phyloP scores from a whole-genome alignment of 352 stramenopile genomes.

The Globisporangium cylindrosporum region DNA sequence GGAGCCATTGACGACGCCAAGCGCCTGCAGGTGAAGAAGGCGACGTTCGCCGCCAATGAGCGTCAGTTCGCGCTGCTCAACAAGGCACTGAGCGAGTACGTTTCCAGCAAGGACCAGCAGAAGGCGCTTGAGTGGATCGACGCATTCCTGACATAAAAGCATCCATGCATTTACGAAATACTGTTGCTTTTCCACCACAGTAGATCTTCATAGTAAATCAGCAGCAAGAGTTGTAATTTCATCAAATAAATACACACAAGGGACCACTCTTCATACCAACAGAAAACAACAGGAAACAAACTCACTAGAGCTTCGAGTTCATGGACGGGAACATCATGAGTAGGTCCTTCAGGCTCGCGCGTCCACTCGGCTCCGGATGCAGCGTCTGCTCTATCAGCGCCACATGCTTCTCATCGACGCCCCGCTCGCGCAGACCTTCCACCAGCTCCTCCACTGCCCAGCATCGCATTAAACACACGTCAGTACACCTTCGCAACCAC shows the following conservation, averaged over 20 bases:
- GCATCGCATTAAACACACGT: neutral
- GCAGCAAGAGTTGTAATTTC: neutral
- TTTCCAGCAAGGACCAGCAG: constrained; percentile 30
- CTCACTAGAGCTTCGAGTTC: constrained; percentile 41
- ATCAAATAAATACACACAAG: constrained; percentile 33
- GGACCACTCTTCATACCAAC: neutral
- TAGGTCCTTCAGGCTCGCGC: constrained; percentile 41
- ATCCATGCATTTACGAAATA: neutral
- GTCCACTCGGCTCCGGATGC: constrained; percentile 32
- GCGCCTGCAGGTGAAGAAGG: constrained; percentile 49
- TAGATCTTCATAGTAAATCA: neutral
- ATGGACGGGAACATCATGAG: constrained; percentile 34
- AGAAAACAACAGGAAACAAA: neutral
- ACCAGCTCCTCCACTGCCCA: constrained; percentile 57
- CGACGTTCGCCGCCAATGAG: constrained; percentile 46
- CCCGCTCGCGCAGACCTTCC: constrained; percentile 32
- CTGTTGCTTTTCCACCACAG: neutral
- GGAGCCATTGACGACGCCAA: constrained; percentile 52
- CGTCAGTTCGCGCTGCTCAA: constrained; percentile 57
- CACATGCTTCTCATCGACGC: constrained; percentile 31
- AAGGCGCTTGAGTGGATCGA: constrained; percentile 71
- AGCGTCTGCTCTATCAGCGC: constrained; percentile 45
- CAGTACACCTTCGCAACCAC: neutral
- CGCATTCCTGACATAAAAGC: constrained; percentile 37
- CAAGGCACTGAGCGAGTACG: constrained; percentile 44